Base-by-base conservation (phyloP, 2,329 filamentous ascomycete genomes). In the Lasiodiplodia theobromae region DNA sequence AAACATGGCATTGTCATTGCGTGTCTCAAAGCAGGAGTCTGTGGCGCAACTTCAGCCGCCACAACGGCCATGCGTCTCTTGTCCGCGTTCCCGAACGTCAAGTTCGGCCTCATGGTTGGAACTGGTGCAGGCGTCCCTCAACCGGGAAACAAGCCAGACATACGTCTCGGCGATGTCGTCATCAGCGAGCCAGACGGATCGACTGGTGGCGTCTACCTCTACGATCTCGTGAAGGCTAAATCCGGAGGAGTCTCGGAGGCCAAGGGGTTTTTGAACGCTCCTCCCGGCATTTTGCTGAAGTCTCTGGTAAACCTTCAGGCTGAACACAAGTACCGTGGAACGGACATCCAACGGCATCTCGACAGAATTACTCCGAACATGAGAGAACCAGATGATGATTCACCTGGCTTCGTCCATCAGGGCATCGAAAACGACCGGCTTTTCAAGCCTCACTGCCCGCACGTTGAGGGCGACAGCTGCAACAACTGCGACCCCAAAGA, bases 101-200 rank as follows among this genome's bases (percentile, higher is more conserved):
- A 69, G 14, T 72, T 74, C 28, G 72, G 71, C 40, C 64, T 75
- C 6, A 69, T 75, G 68, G 72, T 74, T 4, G 74, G 74, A 7
- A 73, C 73, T 14, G 72, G 70, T 1, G 72, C 73, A 8, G 74
- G 74, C 10, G 72, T 74, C 6, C 72, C 71, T 16, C 72, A 54
- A 38, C 37, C 28, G n/a, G 34, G 52, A 28, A n/a, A 14, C 1
- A 44, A 44, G 14, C 38, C 38, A 6, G 73, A 76, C 23, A 70
- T 76, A 3, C 71, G 75, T 2, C 73, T 76, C 4, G 75, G 75
- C 2, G 74, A 77, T 53, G 69, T 77, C 16, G 71, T 75, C 1
- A 67, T 77, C 47, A 74, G 74, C 54, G 65, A 69, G 28, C 74
- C 74, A 0, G 40, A 66, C 2, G 58, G 64, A 0, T 34, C 23